These are phyloP conservation scores for Boletus sp. DNA, from an alignment of 1,284 basidiomycete species.

Conservation along the genomic window DNA sequence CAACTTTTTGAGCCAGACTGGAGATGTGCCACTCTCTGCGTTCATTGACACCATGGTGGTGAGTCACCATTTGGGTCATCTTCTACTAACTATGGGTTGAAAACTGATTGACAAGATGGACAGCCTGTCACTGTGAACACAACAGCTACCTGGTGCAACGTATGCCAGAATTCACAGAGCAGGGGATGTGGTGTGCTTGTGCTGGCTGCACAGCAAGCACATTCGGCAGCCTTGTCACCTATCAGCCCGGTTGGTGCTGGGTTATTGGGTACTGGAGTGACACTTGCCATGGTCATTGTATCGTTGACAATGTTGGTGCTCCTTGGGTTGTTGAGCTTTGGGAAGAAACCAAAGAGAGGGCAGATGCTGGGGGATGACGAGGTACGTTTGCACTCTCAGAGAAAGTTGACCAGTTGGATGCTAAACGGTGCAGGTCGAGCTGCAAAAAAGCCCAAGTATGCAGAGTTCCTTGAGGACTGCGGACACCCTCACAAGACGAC, in stretches of 20 bases:
- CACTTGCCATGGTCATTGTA: constrained; percentile 47
- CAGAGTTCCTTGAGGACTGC: constrained; percentile 9
- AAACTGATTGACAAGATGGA: constrained; percentile 8
- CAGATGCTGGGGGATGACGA: constrained; percentile 18
- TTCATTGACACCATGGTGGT: constrained; percentile 60
- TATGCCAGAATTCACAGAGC: constrained; percentile 57
- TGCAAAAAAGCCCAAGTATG: constrained; percentile 23
- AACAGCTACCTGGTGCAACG: constrained; percentile 60
- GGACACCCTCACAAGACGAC: background rate
- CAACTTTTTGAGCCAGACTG: constrained; percentile 63
- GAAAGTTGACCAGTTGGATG: background rate
- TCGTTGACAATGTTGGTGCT: constrained; percentile 47
- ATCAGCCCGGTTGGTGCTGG: constrained; percentile 64
- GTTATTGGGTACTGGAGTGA: constrained; percentile 65
- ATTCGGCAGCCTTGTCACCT: constrained; percentile 39
- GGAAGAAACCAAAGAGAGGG: constrained; percentile 23
- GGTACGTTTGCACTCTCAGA: constrained; percentile 21
- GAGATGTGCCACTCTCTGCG: constrained; percentile 58
- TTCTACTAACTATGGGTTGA: background rate
- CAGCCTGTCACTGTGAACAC: constrained; percentile 56
- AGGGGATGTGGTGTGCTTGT: constrained; percentile 59
- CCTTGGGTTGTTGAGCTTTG: constrained; percentile 50
- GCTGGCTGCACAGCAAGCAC: constrained; percentile 41
- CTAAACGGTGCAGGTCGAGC: constrained; percentile 29
- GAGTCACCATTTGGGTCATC: constrained; percentile 16